These are phyloP conservation scores for Hemisphaericaspora xylofermentans DNA, from an alignment of 1,139 yeast genomes.

Conservation along the genomic window DNA sequence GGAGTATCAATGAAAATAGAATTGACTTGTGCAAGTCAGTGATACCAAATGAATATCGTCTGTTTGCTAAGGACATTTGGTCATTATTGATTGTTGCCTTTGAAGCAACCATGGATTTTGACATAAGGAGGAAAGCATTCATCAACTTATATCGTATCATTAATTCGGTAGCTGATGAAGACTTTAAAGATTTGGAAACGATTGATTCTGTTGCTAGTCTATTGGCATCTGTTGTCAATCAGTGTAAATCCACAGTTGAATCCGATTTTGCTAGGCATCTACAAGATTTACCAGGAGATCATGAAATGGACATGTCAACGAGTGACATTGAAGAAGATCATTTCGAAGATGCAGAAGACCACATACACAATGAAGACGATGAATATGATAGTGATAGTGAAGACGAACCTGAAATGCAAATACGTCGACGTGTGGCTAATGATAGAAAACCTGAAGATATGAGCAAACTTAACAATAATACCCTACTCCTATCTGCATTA, in stretches of 20 bases:
- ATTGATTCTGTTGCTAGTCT: slow-evolving; percentile 43
- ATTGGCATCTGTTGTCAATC: slow-evolving; percentile 71
- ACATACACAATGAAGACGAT: slow-evolving; percentile 13
- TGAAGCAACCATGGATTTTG: slow-evolving; percentile 71
- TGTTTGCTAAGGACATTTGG: slow-evolving; percentile 52
- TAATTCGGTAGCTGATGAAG: slow-evolving; percentile 24
- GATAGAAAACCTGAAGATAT: slow-evolving; percentile 14
- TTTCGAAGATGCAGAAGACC: slow-evolving; percentile 9
- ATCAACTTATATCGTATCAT: slow-evolving; percentile 57
- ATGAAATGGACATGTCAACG: slow-evolving; percentile 12
- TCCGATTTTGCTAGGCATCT: slow-evolving; percentile 15
- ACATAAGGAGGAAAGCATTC: slow-evolving; percentile 60
- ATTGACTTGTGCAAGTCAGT: slow-evolving; percentile 22
- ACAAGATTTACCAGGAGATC: slow-evolving; percentile 1
- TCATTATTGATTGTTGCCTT: slow-evolving; percentile 68
- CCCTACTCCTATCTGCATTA: slow-evolving; percentile 54
- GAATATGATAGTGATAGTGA: slow-evolving; percentile 15
- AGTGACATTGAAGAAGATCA: slow-evolving; percentile 11
- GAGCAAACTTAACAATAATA: slow-evolving; percentile 24
- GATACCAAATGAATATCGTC: slow-evolving; percentile 29
- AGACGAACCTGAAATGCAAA: slow-evolving; percentile 10
- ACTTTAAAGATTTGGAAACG: slow-evolving; percentile 21
- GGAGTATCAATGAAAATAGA: slow-evolving; percentile 28
- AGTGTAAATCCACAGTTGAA: slow-evolving; percentile 37
- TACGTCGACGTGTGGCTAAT: background rate